phyloP scores from a whole-genome alignment of 306 rosid genomes.

The Quercus parvula region DNA sequence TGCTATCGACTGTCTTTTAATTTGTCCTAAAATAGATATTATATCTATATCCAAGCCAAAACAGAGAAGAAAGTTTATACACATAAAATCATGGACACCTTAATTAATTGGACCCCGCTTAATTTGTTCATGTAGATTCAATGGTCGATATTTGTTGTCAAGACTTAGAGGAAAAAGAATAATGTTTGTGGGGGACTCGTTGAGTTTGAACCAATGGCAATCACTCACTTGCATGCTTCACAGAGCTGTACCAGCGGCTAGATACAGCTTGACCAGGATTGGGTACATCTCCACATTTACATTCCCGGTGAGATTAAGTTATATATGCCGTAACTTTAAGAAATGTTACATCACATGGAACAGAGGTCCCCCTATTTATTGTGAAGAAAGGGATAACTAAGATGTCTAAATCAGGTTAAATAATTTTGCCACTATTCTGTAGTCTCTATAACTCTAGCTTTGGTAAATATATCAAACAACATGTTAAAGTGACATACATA shows the following conservation, averaged over 20 bases:
- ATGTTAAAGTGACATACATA: no score
- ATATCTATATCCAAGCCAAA: constrained; percentile 9
- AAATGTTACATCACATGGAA: no score
- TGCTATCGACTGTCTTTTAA: no score
- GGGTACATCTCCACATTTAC: constrained; percentile 38
- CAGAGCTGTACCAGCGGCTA: constrained; percentile 28
- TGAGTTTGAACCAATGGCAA: constrained; percentile 73
- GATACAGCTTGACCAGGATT: constrained; percentile 20
- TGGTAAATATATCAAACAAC: no score
- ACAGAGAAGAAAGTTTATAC: background rate
- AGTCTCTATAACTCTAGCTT: no score
- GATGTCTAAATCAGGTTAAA: no score
- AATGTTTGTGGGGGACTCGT: constrained; percentile 59
- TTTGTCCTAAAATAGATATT: no score
- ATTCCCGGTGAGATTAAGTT: constrained; percentile 31
- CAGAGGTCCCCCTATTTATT: no score
- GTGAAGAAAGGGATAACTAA: no score
- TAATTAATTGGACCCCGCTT: constrained; percentile 10
- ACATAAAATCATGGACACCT: background rate
- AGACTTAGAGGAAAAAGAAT: constrained; percentile 45
- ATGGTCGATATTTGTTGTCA: constrained; percentile 44
- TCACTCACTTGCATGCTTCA: constrained; percentile 61
- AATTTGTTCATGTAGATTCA: constrained; percentile 28
- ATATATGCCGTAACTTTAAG: no score
- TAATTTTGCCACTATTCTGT: no score